Evolutionary conservation across 768 basidiomycete species (phyloP).

Genomic region (Boletus rubescentipes): DNA sequence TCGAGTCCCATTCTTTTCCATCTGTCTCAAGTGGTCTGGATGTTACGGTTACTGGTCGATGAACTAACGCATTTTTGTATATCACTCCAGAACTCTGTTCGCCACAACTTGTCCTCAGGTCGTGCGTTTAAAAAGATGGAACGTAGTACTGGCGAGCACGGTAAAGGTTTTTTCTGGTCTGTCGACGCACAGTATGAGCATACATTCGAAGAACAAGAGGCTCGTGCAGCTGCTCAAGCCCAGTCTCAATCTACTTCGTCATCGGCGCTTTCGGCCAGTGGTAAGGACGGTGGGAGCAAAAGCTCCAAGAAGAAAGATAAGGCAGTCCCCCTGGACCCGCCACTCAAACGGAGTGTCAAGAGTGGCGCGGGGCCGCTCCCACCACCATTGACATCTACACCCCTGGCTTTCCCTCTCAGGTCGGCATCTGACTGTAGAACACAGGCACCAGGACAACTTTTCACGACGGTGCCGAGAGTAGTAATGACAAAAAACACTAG

Average conservation of each 20-base stretch:
- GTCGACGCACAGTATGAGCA: slow-evolving; percentile 74
- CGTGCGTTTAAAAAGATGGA: slow-evolving; percentile 91
- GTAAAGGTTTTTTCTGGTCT: slow-evolving; percentile 94
- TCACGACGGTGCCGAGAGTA: slow-evolving; percentile 7
- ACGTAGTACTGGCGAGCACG: slow-evolving; percentile 77
- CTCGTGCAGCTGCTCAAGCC: slow-evolving; percentile 40
- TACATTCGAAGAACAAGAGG: slow-evolving; percentile 69
- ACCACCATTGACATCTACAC: slow-evolving; percentile 67
- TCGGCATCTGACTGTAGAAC: slow-evolving; percentile 4
- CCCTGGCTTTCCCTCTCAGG: slow-evolving; percentile 49
- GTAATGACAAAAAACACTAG: background rate
- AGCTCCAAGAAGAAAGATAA: slow-evolving; percentile 60
- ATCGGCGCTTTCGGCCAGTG: slow-evolving; percentile 22
- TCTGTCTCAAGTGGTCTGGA: background rate
- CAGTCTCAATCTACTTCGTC: slow-evolving; percentile 26
- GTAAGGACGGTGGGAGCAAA: slow-evolving; percentile 37
- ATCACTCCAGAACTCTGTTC: slow-evolving; percentile 76
- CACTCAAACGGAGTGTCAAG: slow-evolving; percentile 69
- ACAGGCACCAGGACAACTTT: slow-evolving; percentile 10
- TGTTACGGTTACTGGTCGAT: slow-evolving; percentile 1
- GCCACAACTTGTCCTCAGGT: slow-evolving; percentile 92
- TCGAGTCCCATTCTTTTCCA: background rate
- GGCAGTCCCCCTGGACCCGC: slow-evolving; percentile 50
- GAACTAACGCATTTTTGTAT: slow-evolving; percentile 12
- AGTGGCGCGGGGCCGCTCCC: slow-evolving; percentile 59